Evolutionary conservation across 306 rosid species (phyloP), one percentile per base, ranked within the genome.

Genomic region (Neltuma alba): DNA sequence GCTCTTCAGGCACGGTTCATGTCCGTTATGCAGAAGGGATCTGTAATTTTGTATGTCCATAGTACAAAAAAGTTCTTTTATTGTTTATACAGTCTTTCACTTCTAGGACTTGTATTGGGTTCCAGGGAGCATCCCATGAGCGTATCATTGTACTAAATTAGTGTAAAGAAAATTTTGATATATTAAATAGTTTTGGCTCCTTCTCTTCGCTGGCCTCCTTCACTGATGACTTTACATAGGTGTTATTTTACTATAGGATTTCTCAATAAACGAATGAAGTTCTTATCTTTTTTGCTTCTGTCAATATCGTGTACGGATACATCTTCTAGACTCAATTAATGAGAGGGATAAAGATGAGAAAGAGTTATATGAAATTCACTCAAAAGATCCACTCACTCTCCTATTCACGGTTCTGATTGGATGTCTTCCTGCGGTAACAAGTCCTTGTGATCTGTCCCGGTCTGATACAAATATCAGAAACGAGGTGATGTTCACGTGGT

Each of bases 1-100:
- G 99, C 98, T 96, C 71, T 83, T 91, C 58, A 90, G 93, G 83
- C 99, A 96, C 82, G 99, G 94, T 72, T 96, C 99, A 84, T 96
- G 99, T 83, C 99, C 99, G 47, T 76, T 96, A 52, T 96, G 99
- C 91, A 91, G 99, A 89, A 91, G 99, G 88, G 99, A 93, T 93
- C 88, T 96, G 87, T 93, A 83, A 91, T 70, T 65, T 84, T 85
- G 88, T 83, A 81, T 61, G 33, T 89, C 91, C 81, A 89, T 79
- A 38, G 6, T 21, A 89, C 81, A 44, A 75, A 78, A 74, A 60
- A 42, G 75, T 86, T 85, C 65, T 76, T 84, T 65, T 70, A 86
- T 87, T 92, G 86, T 84, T 85, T 76, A 83, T 82, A 89, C n/a
- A 75, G 74, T 75, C 72, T 83, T 83, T 80, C 83, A 77, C 79